A percentile compares a stretch with the other conserved stretches of the same genome.
These are phyloP conservation scores for Sclerospora graminicola DNA, from an alignment of 352 stramenopile genomes.

Conservation along the genomic window DNA sequence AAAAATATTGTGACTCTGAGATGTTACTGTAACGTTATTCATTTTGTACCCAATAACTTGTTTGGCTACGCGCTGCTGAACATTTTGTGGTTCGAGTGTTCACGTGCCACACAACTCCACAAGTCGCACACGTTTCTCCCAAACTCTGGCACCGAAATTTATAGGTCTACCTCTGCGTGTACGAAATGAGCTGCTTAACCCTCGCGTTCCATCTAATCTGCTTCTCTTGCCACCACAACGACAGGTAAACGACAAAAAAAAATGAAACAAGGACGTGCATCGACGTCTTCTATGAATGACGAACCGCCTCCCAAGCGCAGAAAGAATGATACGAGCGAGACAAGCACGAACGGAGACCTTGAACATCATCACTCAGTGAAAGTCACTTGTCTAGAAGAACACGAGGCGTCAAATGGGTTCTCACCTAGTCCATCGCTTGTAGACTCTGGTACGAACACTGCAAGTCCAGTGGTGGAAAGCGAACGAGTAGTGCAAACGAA, in stretches of 20 bases:
- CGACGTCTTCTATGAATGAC: conserved; percentile 6
- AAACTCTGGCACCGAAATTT: conserved; percentile 24
- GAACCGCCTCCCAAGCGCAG: conserved; percentile 8
- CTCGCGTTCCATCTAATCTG: not conserved
- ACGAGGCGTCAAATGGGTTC: not conserved
- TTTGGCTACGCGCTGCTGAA: too few relatives aligned
- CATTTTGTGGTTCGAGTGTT: conserved; percentile 26
- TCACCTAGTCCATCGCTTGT: not conserved
- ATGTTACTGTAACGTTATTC: too few relatives aligned
- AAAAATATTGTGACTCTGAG: too few relatives aligned
- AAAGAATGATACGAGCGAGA: conserved; percentile 4
- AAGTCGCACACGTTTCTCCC: conserved; percentile 21
- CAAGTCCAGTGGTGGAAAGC: not conserved
- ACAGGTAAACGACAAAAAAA: conserved; percentile 11
- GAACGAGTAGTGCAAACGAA: not conserved
- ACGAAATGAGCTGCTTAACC: not conserved
- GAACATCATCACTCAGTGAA: conserved; percentile 1
- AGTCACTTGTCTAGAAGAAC: not conserved
- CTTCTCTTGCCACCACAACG: not conserved
- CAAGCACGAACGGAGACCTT: conserved; percentile 6
- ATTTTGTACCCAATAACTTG: too few relatives aligned
- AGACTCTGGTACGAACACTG: not conserved
- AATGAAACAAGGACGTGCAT: conserved; percentile 16
- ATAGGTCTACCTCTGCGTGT: conserved; percentile 2
- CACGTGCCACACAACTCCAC: conserved; percentile 13